phyloP scores from a whole-genome alignment of 208 protist genomes.

The Crithidia thermophila region DNA sequence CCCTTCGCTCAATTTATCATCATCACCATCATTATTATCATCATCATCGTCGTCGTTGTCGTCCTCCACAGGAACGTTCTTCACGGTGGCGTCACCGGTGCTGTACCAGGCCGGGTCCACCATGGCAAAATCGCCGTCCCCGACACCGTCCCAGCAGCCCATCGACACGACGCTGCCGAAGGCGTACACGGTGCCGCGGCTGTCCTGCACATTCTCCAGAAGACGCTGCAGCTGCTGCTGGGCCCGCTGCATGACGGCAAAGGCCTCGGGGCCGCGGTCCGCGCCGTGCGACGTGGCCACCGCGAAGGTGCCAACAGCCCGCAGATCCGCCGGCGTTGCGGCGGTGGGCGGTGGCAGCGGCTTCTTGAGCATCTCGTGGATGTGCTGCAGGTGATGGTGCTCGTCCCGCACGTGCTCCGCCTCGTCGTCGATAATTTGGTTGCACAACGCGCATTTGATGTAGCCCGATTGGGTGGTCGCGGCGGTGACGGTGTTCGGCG shows the following conservation, averaged over 20 bases:
- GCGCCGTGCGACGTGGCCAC: slow-evolving; percentile 31
- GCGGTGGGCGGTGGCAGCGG: background rate
- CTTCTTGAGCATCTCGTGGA: slow-evolving; percentile 7
- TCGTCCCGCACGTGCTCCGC: slow-evolving; percentile 12
- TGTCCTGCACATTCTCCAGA: background rate
- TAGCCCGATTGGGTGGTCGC: slow-evolving; percentile 1
- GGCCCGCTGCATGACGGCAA: slow-evolving; percentile 50
- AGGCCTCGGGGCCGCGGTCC: slow-evolving; percentile 52
- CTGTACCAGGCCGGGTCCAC: slow-evolving; percentile 19
- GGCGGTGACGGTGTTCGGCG: background rate
- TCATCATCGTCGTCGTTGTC: slow-evolving; percentile 4
- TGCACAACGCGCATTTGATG: slow-evolving; percentile 45
- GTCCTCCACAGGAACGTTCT: background rate
- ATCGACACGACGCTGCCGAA: slow-evolving; percentile 82
- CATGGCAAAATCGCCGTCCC: slow-evolving; percentile 78
- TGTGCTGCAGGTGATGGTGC: slow-evolving; percentile 32
- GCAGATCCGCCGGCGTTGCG: background rate
- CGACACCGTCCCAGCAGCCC: slow-evolving; percentile 77
- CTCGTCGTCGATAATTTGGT: slow-evolving; percentile 34
- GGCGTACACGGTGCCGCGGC: slow-evolving; percentile 39
- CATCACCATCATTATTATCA: background rate
- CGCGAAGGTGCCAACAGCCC: slow-evolving; percentile 38
- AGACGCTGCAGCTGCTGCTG: slow-evolving; percentile 46
- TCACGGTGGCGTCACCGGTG: background rate
- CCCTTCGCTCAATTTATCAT: background rate